Base-by-base conservation (phyloP, 169 alveolate genomes). In the Plasmodium gonderi region DNA sequence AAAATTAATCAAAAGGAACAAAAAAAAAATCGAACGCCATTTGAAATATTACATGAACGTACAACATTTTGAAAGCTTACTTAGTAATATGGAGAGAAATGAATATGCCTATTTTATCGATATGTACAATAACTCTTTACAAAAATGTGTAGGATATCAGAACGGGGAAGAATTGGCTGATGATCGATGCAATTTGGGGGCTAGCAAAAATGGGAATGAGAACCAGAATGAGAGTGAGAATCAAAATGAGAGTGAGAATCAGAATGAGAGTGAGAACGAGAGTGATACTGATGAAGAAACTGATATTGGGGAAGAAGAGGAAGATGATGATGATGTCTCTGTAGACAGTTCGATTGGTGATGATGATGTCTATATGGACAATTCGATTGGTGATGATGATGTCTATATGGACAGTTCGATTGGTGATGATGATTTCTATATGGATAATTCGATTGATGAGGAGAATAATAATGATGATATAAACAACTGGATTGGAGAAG, bases 41-140 rank as follows among this genome's bases (percentile, higher is more conserved):
- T 42, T 90, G 49, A 42, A 49, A n/a, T 79, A 65, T 78, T 79
- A 90, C 74, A 90, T 79, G 31, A 90, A 90, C 74, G 47, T 44
- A 0, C 89, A 76, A 12, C 79, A 40, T 2, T 90, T 90, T 40
- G 94, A 90, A 40, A 42, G 36, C 29, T 68, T 90, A 60, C 38
- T 90, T 3, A 68, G 38, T 45, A 78, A 90, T 26, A 90, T 90
- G 31, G 94, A 90, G 72, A 76, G 36, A 77, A 78, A 90, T 69
- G 91, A 45, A 17, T 76, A 76, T 36, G 68, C 72, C 3, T 90
- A 90, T 67, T 76, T 90, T 29, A 65, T 90, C n/a, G 82, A 79
- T 38, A 90, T 90, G 54, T 78, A 77, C 8, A 90, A 77, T 67
- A 60, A 40, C n/a, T 60, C 64, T 36, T 26, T 69, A 14, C 31